A percentile compares a stretch with the other conserved stretches of the same genome.
Evolutionary conservation across 208 protist species (phyloP).

Genomic region (Leishmania major): DNA sequence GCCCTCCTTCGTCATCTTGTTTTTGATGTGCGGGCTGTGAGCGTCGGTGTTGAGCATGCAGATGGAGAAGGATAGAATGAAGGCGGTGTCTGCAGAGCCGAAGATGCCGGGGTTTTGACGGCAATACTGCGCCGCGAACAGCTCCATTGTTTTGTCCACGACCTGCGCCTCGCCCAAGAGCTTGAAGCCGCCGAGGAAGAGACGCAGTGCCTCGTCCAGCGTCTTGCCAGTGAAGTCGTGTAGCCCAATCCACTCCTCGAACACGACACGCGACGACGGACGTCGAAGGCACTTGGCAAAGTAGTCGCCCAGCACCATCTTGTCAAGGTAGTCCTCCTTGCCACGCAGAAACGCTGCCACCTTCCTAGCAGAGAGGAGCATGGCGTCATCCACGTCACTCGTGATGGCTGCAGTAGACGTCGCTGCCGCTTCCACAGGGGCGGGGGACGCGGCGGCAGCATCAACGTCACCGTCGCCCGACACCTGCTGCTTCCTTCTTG

Average conservation of each 20-base stretch:
- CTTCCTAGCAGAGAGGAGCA: conserved; percentile 23
- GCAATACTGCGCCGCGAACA: conserved; percentile 88
- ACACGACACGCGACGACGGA: conserved; percentile 44
- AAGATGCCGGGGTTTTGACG: conserved; percentile 80
- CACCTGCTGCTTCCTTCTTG: not conserved
- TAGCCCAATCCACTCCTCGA: conserved; percentile 82
- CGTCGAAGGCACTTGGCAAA: conserved; percentile 83
- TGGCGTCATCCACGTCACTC: conserved; percentile 33
- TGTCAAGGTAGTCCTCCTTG: conserved; percentile 80
- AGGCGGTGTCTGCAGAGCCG: conserved; percentile 79
- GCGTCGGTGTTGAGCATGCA: conserved; percentile 94
- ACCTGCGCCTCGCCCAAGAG: conserved; percentile 84
- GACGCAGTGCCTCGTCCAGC: conserved; percentile 79
- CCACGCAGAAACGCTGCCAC: conserved; percentile 64
- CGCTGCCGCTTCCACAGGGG: not conserved
- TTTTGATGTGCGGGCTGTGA: conserved; percentile 85
- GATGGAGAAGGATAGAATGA: conserved; percentile 90
- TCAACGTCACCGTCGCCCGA: not conserved
- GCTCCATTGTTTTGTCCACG: conserved; percentile 89
- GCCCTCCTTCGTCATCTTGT: conserved; percentile 93
- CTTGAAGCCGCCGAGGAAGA: conserved; percentile 89
- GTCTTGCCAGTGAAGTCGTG: conserved; percentile 79
- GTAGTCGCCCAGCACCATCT: conserved; percentile 79
- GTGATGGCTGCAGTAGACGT: not conserved
- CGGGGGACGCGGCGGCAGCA: not conserved